Percentiles rank a stretch among this genome's conserved stretches.
These are phyloP conservation scores for bread wheat (Triticum aestivum) DNA, from an alignment of 176 grass and related monocot species.

Conservation along the genomic window DNA sequence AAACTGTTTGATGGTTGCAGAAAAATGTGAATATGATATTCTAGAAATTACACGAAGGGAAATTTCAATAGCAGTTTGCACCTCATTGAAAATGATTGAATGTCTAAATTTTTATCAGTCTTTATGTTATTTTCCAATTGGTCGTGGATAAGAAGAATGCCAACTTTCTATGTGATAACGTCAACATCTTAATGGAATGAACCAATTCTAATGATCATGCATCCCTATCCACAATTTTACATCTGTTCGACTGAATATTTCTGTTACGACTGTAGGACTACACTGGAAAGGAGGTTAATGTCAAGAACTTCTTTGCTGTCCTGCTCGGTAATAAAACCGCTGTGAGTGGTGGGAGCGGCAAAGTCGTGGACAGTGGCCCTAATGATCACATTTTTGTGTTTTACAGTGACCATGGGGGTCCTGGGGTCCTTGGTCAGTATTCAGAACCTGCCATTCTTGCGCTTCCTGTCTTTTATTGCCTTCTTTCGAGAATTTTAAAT, in stretches of 20 bases:
- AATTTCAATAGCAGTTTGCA: neutral
- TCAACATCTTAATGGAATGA: constrained; percentile 27
- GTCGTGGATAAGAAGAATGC: neutral
- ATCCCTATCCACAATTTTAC: neutral
- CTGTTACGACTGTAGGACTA: constrained; percentile 65
- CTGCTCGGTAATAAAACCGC: constrained; percentile 86
- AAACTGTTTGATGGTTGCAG: neutral
- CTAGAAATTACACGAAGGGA: neutral
- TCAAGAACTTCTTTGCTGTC: constrained; percentile 86
- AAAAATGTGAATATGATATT: neutral
- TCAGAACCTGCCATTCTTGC: constrained; percentile 15
- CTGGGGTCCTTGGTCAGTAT: constrained; percentile 87
- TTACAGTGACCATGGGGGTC: constrained; percentile 92
- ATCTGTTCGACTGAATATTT: constrained; percentile 5
- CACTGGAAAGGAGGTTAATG: constrained; percentile 73
- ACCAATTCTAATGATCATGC: neutral
- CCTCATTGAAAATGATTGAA: constrained; percentile 19
- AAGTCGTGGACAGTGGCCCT: constrained; percentile 87
- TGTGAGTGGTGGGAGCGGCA: constrained; percentile 83
- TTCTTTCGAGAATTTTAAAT: neutral
- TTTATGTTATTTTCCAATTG: constrained; percentile 15
- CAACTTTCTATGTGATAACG: neutral
- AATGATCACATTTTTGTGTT: constrained; percentile 97
- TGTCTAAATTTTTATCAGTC: neutral
- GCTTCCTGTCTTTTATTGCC: constrained; percentile 1